These are phyloP conservation scores for Saccharomyces hybrid DNA, from an alignment of 1,139 yeast species.

Conservation along the genomic window DNA sequence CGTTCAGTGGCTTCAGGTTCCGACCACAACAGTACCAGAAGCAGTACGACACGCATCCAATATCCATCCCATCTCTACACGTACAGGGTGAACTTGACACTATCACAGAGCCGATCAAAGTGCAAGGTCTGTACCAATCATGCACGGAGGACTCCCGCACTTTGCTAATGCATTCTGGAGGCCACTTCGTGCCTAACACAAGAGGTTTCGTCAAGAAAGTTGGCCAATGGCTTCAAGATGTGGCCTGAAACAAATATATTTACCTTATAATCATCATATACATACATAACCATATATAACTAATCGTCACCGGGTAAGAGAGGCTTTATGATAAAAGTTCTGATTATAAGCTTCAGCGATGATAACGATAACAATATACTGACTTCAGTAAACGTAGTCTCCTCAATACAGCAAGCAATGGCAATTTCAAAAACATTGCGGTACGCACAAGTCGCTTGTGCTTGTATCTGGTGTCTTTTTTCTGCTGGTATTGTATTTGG, in stretches of 20 bases:
- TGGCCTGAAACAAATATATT: neutral
- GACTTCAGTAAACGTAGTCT: neutral
- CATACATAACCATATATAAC: neutral
- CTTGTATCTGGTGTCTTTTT: conserved; percentile 76
- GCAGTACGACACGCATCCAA: conserved; percentile 37
- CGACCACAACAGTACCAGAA: conserved; percentile 45
- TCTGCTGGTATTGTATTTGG: conserved; percentile 95
- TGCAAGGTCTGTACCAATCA: conserved; percentile 48
- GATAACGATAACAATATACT: neutral
- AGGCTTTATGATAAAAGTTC: neutral
- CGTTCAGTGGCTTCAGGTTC: conserved; percentile 71
- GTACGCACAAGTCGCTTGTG: conserved; percentile 48
- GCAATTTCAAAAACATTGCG: conserved; percentile 1
- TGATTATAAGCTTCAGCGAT: neutral
- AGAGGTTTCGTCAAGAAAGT: conserved; percentile 53
- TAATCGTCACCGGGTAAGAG: neutral
- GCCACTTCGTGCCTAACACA: conserved; percentile 78
- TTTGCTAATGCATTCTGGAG: conserved; percentile 68
- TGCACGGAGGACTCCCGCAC: conserved; percentile 42
- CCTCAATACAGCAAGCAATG: neutral
- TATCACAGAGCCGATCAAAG: conserved; percentile 69
- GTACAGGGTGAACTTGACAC: conserved; percentile 85
- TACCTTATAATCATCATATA: neutral
- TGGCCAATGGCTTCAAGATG: conserved; percentile 41
- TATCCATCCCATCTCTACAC: conserved; percentile 58